A percentile compares a stretch with the other conserved stretches of the same genome.
Conservation (phyloP, 1,284 basidiomycete species). For the Xanthoconium separans region DNA sequence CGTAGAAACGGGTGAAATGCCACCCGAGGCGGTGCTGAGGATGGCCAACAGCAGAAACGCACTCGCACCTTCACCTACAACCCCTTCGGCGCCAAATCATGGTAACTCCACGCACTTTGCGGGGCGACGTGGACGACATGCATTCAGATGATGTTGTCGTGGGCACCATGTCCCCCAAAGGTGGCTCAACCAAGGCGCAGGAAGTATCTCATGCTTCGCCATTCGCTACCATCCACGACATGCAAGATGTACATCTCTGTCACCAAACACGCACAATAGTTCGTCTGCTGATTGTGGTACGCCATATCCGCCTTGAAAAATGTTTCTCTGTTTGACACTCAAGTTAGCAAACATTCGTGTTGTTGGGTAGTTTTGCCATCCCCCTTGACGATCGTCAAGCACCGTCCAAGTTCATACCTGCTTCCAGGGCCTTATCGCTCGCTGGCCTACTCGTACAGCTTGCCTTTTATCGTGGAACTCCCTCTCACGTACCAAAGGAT, state of each 20-base stretch:
- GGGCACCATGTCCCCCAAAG: no score
- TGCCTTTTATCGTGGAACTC: neutral
- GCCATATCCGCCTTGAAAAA: neutral
- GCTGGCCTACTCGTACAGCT: conserved; percentile 2
- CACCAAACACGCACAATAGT: neutral
- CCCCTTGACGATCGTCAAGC: neutral
- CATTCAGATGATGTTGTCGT: no score
- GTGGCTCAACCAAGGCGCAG: no score
- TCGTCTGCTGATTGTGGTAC: conserved; percentile 3
- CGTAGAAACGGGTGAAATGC: no score
- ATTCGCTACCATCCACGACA: neutral
- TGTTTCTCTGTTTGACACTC: neutral
- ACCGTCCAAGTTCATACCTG: conserved; percentile 3
- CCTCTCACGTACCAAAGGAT: neutral
- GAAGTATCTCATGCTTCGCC: no score
- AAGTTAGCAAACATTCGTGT: neutral
- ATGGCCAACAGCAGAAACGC: accelerated
- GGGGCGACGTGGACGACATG: no score
- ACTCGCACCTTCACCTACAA: accelerated
- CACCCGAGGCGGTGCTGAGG: no score
- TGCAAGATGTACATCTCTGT: neutral
- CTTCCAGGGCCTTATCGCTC: neutral
- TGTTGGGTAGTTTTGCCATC: neutral
- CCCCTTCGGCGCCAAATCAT: no score
- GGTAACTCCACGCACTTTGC: no score